Base-by-base conservation (phyloP, 2,329 filamentous ascomycete species). In the Corniculantispora saksenae region DNA sequence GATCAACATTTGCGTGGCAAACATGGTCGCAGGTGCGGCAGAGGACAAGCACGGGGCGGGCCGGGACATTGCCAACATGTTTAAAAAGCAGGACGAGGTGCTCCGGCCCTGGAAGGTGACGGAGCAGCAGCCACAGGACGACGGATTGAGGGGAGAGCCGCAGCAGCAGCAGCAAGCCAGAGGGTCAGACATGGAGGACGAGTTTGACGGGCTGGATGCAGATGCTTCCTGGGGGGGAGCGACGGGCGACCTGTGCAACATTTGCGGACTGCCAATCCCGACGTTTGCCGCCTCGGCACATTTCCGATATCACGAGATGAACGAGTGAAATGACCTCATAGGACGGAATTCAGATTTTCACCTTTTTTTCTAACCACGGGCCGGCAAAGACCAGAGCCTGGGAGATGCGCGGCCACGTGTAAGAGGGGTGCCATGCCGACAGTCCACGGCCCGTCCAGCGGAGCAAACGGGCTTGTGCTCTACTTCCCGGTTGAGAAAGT, bases 1-100 rank as follows among this genome's bases (percentile, higher is more conserved):
- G 60, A 82, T 98, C 66, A 98, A 97, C 69, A 81, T 98, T 25
- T 94, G 92, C 54, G 93, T 92, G 9, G 91, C 91, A 17, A 97
- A 97, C 73, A 94, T 98, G 89, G 84, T 84, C 1, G 80, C 84
- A 48, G 81, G 80, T 19, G 86, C 85, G 5, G 80, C 80, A 17
- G 81, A 84, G 45, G 75, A 77, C 47, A 78, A 82, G 65, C 78
- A 80, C 12, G 85, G 84, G 35, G 81, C 79, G n/a, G 92, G 91
- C 1, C 83, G 91, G 68, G 89, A 97, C 72, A 97, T 97, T 69
- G 84, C 85, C 1, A 85, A 82, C 72, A 96, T 97, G 93, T 96
- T 97, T 74, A 87, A 82, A 71, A 83, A 82, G 63, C 93, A 96
- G 73, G 89, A 92, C 58, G 83, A 87, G 53, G 84, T 88, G 35